Evolutionary conservation across 148 eudicot genomes (phyloP).

Genomic region (Drosera capensis): DNA sequence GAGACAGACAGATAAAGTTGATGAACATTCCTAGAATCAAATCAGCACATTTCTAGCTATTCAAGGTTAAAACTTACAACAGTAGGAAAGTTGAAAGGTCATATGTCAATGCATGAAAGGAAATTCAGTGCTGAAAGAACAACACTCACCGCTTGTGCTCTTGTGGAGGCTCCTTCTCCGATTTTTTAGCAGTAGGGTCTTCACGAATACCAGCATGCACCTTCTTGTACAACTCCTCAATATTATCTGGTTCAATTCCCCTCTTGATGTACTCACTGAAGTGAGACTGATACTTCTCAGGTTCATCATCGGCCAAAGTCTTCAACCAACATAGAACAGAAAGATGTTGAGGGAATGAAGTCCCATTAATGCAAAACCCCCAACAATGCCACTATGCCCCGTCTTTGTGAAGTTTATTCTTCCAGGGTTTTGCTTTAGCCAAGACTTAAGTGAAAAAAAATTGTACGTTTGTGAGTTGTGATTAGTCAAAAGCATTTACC

Average conservation of each 20-base stretch:
- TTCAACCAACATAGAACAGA: background rate
- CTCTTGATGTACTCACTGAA: conserved; percentile 9
- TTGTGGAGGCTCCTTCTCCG: conserved; percentile 4
- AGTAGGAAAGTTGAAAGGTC: too few species aligned
- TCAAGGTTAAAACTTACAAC: too few species aligned
- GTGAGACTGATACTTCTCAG: conserved; percentile 9
- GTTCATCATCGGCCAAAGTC: conserved; percentile 7
- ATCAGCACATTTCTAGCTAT: too few species aligned
- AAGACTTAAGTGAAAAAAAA: too few species aligned
- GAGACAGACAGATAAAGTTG: too few species aligned
- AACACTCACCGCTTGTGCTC: conserved; percentile 9
- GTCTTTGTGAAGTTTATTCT: background rate
- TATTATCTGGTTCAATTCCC: conserved; percentile 5
- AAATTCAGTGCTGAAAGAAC: too few species aligned
- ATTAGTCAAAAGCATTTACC: too few species aligned
- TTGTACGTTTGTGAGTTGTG: too few species aligned
- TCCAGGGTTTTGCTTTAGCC: too few species aligned
- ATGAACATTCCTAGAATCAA: too few species aligned
- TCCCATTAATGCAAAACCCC: background rate
- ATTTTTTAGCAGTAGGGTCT: conserved; percentile 5
- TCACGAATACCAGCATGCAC: conserved; percentile 12
- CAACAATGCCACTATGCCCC: too few species aligned
- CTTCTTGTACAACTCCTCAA: conserved; percentile 12
- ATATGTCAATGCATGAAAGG: too few species aligned
- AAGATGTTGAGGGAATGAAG: background rate